Base-by-base conservation (phyloP, 371 early-diverging fungal species). In the Amoeboaphelidium occidentale region DNA sequence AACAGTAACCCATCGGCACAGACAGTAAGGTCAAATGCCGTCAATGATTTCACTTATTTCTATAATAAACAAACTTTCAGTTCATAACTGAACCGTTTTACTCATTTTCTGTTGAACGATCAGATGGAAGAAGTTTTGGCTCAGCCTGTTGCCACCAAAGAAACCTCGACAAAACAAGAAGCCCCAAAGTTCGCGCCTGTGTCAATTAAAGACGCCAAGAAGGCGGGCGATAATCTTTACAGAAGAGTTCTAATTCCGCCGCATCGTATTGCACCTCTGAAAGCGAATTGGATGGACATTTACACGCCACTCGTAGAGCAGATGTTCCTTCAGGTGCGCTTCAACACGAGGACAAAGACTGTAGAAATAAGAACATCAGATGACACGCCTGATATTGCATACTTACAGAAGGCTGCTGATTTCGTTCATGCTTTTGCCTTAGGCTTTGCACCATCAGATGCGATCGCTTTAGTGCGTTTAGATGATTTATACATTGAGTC, bases 221-320 rank as follows among this genome's bases (percentile, higher is more conserved):
- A 12, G 39, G 6, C 39, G 39, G 17, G 17, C 17, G 17, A n/a
- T n/a, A n/a, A n/a, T n/a, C n/a, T n/a, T n/a, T 32, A 32, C 50
- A 81, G 92, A 53, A 78, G 72, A 55, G 72, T 93, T 47, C 78
- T 83, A 26, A 82, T 98, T 52, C 98, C 97, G 23, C 76, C 78
- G 32, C 83, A 92, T 58, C 79, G 94, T 52, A 64, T 97, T 58
- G 71, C 84, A 17, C 87, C 88, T 17, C 67, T 98, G 43, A 94
- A 89, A 63, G 76, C 81, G 47, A 75, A 84, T 48, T 99, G 99
- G 99, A 58, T 93, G 56, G 86, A 97, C 59, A 79, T 99, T 56
- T 99, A 98, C 68, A 78, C 93, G 25, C 97, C 99, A n/a, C 69
- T 99, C 25, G 97, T 98, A 4, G 89, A 93, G 60, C 84, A 92